Conservation (phyloP, 1,284 basidiomycete genomes). For the Ustilago shanxiensis region DNA sequence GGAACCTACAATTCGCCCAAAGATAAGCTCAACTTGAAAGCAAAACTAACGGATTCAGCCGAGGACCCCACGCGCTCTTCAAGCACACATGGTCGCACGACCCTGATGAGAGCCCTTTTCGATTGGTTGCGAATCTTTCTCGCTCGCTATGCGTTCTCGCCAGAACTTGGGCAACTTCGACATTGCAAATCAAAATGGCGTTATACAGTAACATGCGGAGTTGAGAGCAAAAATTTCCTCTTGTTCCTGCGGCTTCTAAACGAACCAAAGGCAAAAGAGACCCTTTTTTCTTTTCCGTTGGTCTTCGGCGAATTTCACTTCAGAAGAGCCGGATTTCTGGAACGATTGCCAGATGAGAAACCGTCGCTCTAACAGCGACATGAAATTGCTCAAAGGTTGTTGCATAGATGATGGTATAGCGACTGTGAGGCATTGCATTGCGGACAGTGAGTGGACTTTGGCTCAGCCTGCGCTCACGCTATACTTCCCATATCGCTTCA, state of each 20-base stretch:
- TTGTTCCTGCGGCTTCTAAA: constrained; percentile 12
- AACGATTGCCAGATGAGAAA: too few species aligned
- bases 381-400: too few species aligned
- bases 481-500: too few species aligned
- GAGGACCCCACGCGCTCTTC: constrained; percentile 10
- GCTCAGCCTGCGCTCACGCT: too few species aligned
- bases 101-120: constrained; percentile 11
- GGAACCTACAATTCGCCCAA: background rate
- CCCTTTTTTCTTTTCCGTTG: background rate
- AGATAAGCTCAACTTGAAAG: constrained; percentile 4
- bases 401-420: too few species aligned
- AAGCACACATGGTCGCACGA: background rate
- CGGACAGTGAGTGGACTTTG: too few species aligned
- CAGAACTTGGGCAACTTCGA: too few species aligned
- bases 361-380: too few species aligned
- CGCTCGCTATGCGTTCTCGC: too few species aligned
- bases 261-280: background rate
- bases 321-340: background rate
- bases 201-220: constrained; percentile 16
- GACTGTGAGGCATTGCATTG: too few species aligned
- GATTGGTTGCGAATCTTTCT: constrained; percentile 21
- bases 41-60: constrained; percentile 10
- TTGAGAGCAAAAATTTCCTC: constrained; percentile 10
- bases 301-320: constrained; percentile 11
- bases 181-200: constrained; percentile 26